Evolutionary conservation across 176 grass and related monocot species (phyloP), one percentile per base, ranked within the genome.

Genomic region (Chloris gayana): DNA sequence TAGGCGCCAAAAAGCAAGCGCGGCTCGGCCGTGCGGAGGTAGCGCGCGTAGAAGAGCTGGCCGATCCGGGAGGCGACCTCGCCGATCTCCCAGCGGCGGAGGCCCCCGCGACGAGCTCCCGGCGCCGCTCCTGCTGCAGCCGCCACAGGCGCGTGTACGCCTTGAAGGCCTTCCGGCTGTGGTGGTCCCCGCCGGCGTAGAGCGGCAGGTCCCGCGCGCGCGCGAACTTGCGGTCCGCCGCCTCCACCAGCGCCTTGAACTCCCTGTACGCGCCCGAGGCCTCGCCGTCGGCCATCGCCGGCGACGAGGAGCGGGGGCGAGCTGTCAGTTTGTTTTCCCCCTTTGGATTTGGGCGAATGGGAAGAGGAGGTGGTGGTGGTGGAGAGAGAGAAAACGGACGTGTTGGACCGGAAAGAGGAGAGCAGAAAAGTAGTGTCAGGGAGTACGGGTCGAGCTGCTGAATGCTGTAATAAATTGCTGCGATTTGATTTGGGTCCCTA

Each of bases 61-160:
- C 97, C 97, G 97, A 99, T 96, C 88, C 97, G 90, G 45, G 97
- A 99, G 17, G 97, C 93, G 31, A 99, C 82, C 86, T 99, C 97
- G 33, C 97, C 97, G 58, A 99, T 96, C 86, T 96, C 97, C 79
- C 86, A 93, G 58, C 97, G 97, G 8, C 82, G 86, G 4, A 99
- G 88, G 26, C 97, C 97, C 6, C 83, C 0, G 78, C 84, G 60
- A 99, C 91, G 75, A 99, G 88, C 49, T 99, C 86, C 29, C 68
- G 75, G 17, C 97, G 93, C 32, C 86, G 86, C 29, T 83, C 80
- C 87, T 91, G 97, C 87, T 99, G 97, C 73, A 93, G 86, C 21
- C 88, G 67, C 97, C 97, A 99, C 39, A 99, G 87, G 5, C 87
- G 78, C 67, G 97, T 99, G 84, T 99, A 99, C 15, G 93, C 93